These are phyloP conservation scores for Sphagnum tenellum DNA, from an alignment of 225 moss, liverwort and hornwort genomes.

Conservation along the genomic window DNA sequence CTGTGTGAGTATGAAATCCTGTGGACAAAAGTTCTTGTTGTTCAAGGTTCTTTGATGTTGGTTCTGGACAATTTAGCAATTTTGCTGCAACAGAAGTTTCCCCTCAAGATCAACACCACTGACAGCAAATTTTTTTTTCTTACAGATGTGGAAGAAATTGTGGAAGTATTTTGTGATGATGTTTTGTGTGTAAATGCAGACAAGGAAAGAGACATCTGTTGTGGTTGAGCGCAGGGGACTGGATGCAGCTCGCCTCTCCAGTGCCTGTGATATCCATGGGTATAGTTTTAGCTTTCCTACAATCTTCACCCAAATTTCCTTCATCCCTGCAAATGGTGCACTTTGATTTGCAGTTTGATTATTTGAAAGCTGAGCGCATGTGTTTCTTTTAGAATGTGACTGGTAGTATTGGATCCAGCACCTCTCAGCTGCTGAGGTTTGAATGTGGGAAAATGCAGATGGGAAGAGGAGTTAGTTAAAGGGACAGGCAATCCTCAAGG, in stretches of 20 bases:
- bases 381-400: too few relatives aligned
- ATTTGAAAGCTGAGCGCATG: too few relatives aligned
- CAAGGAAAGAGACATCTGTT: conserved; percentile 43
- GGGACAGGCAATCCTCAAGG: conserved; percentile 25
- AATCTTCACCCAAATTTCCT: too few relatives aligned
- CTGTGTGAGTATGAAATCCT: too few relatives aligned
- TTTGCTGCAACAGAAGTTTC: too few relatives aligned
- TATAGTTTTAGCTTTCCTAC: conserved; percentile 1
- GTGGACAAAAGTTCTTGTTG: too few relatives aligned
- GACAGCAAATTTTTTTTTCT: too few relatives aligned
- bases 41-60: too few relatives aligned
- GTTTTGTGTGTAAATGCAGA: conserved; percentile 14
- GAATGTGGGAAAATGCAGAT: conserved; percentile 11
- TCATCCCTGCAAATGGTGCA: neutral
- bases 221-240: conserved; percentile 58
- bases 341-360: neutral
- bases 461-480: conserved; percentile 46
- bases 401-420: too few relatives aligned
- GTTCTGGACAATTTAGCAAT: too few relatives aligned
- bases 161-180: neutral
- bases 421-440: neutral
- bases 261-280: conserved; percentile 52
- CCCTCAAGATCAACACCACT: too few relatives aligned
- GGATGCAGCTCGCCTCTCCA: conserved; percentile 53
- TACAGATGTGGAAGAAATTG: too few relatives aligned